Evolutionary conservation across 169 alveolate species (phyloP).

Genomic region (Theileria luwenshuni): DNA sequence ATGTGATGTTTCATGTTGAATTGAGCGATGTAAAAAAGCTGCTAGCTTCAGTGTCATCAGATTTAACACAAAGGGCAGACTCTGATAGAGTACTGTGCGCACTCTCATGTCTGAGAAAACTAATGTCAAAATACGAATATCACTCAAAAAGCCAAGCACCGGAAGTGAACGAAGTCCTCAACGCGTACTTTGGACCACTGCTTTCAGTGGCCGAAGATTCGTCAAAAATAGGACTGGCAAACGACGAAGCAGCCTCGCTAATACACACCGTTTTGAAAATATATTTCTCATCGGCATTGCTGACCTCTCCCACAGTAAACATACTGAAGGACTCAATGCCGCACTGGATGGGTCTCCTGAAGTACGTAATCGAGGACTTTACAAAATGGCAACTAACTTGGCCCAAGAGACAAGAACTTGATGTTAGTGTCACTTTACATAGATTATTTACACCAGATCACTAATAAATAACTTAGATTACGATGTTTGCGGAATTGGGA

Average conservation of each 20-base stretch:
- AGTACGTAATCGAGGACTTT: conserved; percentile 22
- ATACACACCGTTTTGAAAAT: conserved; percentile 59
- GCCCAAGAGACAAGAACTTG: not conserved
- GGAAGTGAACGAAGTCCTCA: conserved; percentile 46
- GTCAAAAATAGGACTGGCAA: conserved; percentile 53
- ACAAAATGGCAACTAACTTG: conserved; percentile 14
- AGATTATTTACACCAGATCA: not conserved
- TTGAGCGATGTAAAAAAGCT: conserved; percentile 2
- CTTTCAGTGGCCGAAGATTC: conserved; percentile 62
- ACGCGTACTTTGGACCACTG: conserved; percentile 40
- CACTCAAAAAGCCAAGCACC: conserved; percentile 26
- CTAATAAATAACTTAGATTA: conserved; percentile 28
- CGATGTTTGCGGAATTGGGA: conserved; percentile 52
- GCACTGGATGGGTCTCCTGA: conserved; percentile 54
- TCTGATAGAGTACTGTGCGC: conserved; percentile 54
- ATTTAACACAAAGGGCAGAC: conserved; percentile 58
- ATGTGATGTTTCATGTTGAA: conserved; percentile 41
- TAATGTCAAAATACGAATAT: conserved; percentile 61
- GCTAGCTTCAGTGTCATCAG: conserved; percentile 23
- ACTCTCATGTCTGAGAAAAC: conserved; percentile 44
- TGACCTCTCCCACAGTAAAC: conserved; percentile 49
- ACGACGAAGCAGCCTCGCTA: conserved; percentile 61
- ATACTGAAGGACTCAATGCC: conserved; percentile 41
- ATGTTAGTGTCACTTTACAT: not conserved
- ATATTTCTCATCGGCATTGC: conserved; percentile 55